A percentile compares a stretch with the other conserved stretches of the same genome.
These are phyloP conservation scores for Apocynum venetum DNA, from an alignment of 257 asterid genomes.

Conservation along the genomic window DNA sequence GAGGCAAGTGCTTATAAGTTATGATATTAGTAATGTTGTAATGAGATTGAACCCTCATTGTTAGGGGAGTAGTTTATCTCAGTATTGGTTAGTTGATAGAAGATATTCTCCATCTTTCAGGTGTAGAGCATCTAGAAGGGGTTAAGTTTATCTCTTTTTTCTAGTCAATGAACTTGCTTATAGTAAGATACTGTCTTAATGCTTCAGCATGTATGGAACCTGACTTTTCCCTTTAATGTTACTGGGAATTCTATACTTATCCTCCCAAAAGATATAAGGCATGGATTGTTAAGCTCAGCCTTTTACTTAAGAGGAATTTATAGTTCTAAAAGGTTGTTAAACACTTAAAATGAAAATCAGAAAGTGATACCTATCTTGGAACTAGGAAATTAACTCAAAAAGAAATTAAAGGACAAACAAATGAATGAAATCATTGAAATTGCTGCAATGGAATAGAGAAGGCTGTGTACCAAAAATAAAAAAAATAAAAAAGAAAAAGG, in stretches of 20 bases:
- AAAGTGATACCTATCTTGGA: background rate
- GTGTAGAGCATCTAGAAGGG: background rate
- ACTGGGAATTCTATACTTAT: background rate
- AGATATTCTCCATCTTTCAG: background rate
- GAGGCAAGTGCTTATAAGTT: conserved; percentile 58
- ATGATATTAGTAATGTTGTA: conserved; percentile 21
- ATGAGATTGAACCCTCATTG: conserved; percentile 7
- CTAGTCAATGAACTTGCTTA: background rate
- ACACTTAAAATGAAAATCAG: background rate
- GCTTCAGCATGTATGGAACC: background rate
- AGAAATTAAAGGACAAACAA: background rate
- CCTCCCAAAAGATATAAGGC: background rate
- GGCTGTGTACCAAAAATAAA: background rate
- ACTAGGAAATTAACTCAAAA: background rate
- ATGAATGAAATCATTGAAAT: background rate
- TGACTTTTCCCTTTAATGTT: background rate
- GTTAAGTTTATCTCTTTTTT: conserved; percentile 3
- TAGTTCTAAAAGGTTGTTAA: background rate
- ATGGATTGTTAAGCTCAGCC: too few relatives aligned
- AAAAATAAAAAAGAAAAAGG: background rate
- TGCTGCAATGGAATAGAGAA: background rate
- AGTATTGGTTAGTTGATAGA: background rate
- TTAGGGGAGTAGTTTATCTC: conserved; percentile 7
- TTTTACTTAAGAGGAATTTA: background rate
- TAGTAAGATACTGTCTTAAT: background rate